Conservation (phyloP, 1,284 basidiomycete species). For the Thelephora terrestris region DNA sequence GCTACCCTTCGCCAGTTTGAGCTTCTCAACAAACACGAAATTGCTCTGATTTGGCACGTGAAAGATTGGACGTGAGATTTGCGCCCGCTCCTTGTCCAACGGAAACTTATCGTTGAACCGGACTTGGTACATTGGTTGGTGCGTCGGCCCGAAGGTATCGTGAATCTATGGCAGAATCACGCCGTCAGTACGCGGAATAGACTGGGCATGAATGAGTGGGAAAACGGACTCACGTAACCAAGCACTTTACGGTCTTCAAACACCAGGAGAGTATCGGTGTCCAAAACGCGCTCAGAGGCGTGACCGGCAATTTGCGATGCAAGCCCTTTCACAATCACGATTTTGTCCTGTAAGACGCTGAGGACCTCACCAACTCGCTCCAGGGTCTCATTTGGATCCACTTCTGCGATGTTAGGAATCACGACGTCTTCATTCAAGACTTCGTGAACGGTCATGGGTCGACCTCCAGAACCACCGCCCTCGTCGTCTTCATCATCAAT, state of each 20-base stretch:
- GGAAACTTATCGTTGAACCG: slow-evolving; percentile 52
- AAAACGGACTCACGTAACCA: slow-evolving; percentile 55
- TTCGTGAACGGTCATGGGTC: slow-evolving; percentile 59
- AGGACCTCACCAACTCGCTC: slow-evolving; percentile 69
- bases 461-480: slow-evolving; percentile 28
- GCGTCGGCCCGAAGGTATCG: slow-evolving; percentile 86
- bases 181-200: slow-evolving; percentile 1
- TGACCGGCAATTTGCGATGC: slow-evolving; percentile 31
- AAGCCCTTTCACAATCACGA: slow-evolving; percentile 60
- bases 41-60: slow-evolving; percentile 70
- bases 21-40: slow-evolving; percentile 66
- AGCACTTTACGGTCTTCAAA: slow-evolving; percentile 77
- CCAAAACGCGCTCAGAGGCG: slow-evolving; percentile 53
- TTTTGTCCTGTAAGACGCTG: slow-evolving; percentile 51
- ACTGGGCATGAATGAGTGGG: not conserved
- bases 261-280: slow-evolving; percentile 79
- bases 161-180: slow-evolving; percentile 45
- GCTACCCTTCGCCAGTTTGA: slow-evolving; percentile 65
- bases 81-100: slow-evolving; percentile 44
- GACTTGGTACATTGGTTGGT: slow-evolving; percentile 76
- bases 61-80: slow-evolving; percentile 51
- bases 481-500: slow-evolving; percentile 43
- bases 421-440: slow-evolving; percentile 37
- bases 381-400: slow-evolving; percentile 47
- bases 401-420: slow-evolving; percentile 47